Percentiles rank a stretch among this genome's conserved stretches.
Evolutionary conservation across 352 stramenopile species (phyloP).

Genomic region (Phytopythium aichiense): DNA sequence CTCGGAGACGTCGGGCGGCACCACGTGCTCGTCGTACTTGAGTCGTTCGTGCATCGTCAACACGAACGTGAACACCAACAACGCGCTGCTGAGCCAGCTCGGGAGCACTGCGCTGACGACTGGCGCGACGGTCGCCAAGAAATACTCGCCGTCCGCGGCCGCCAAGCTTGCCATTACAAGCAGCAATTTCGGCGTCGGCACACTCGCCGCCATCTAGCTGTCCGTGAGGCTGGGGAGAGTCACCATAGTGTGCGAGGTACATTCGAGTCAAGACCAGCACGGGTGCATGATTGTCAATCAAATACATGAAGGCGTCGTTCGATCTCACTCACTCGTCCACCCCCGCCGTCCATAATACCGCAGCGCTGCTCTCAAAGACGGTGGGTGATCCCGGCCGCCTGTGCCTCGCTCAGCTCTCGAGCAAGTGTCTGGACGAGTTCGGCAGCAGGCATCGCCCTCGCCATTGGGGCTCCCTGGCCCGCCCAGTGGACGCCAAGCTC

Average conservation of each 20-base stretch:
- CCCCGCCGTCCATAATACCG: no score
- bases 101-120: conserved; percentile 17
- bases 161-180: conserved; percentile 14
- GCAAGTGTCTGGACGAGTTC: conserved; percentile 6
- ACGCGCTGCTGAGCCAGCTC: conserved; percentile 13
- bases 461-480: conserved; percentile 1
- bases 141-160: conserved; percentile 13
- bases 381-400: not conserved
- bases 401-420: not conserved
- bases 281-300: not conserved
- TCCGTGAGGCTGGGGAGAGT: not conserved
- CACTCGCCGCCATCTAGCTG: conserved; percentile 11
- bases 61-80: conserved; percentile 16
- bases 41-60: conserved; percentile 13
- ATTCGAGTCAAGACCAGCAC: not conserved
- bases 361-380: not conserved
- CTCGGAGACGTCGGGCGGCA: conserved; percentile 2
- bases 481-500: conserved; percentile 4
- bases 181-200: conserved; percentile 25
- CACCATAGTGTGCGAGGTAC: not conserved
- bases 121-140: conserved; percentile 10
- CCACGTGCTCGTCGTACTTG: conserved; percentile 17
- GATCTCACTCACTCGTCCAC: not conserved
- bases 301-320: not conserved
- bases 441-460: not conserved